phyloP scores from a whole-genome alignment of 768 basidiomycete genomes.

The Sarcomyxa edulis region DNA sequence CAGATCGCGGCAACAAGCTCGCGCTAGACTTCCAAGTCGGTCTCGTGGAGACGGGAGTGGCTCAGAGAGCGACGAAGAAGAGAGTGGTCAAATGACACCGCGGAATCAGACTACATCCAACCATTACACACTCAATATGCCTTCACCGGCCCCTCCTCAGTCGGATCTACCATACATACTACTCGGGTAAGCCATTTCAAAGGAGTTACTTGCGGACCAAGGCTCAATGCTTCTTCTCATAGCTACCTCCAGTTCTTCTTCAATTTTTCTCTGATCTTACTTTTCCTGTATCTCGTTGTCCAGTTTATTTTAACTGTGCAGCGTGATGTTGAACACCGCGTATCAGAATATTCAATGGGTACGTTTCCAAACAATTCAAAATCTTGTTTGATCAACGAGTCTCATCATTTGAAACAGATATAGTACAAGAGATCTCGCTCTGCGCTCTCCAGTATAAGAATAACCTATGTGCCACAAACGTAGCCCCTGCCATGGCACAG shows the following conservation, averaged over 20 bases:
- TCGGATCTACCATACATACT: slow-evolving; percentile 78
- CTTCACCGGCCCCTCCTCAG: slow-evolving; percentile 48
- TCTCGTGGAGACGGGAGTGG: slow-evolving; percentile 19
- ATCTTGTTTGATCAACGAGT: slow-evolving; percentile 4
- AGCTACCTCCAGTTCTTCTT: slow-evolving; percentile 95
- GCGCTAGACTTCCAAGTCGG: slow-evolving; percentile 19
- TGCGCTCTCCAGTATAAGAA: slow-evolving; percentile 78
- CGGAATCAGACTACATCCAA: slow-evolving; percentile 58
- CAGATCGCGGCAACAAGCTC: slow-evolving; percentile 51
- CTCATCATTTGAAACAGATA: slow-evolving; percentile 42
- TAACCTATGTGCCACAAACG: slow-evolving; percentile 72
- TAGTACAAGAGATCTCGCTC: slow-evolving; percentile 87
- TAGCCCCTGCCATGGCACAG: slow-evolving; percentile 83
- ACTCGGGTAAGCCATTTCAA: slow-evolving; percentile 59
- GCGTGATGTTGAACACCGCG: slow-evolving; percentile 82
- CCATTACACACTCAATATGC: slow-evolving; percentile 81
- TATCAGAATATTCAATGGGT: slow-evolving; percentile 89
- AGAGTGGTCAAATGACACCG: slow-evolving; percentile 27
- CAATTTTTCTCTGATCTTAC: slow-evolving; percentile 76
- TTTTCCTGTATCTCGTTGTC: slow-evolving; percentile 80
- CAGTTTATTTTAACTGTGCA: slow-evolving; percentile 89
- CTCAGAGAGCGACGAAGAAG: slow-evolving; percentile 45
- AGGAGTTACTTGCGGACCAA: background rate
- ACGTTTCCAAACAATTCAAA: slow-evolving; percentile 18
- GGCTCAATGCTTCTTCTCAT: slow-evolving; percentile 12